Conservation (phyloP, 306 rosid genomes). For the Cicer pinnatifidum region DNA sequence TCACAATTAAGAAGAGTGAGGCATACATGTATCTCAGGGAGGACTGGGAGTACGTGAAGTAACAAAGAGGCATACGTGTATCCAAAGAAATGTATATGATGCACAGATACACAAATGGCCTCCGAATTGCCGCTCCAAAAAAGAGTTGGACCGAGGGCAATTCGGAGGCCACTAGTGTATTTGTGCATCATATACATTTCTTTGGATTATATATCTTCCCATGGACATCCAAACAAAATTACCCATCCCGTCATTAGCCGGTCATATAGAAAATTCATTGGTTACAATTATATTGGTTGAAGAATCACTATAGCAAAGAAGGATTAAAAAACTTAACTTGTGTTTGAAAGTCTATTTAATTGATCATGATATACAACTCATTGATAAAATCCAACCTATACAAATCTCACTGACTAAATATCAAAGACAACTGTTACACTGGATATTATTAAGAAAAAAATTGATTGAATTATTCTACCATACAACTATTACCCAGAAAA, state of each 20-base stretch:
- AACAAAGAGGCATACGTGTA: too few species aligned
- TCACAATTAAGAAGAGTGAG: conserved; percentile 10
- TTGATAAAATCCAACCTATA: conserved; percentile 25
- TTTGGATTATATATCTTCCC: background rate
- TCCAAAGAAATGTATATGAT: too few species aligned
- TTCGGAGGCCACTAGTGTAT: too few species aligned
- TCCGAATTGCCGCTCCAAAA: too few species aligned
- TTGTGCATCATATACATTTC: too few species aligned
- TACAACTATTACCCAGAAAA: background rate
- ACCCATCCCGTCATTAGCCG: background rate
- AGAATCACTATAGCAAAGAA: background rate
- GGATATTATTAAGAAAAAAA: background rate
- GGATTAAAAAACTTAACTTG: background rate
- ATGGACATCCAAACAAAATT: background rate
- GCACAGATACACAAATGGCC: too few species aligned
- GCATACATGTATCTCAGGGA: too few species aligned
- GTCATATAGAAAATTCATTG: background rate
- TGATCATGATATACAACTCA: background rate
- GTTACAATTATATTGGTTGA: background rate
- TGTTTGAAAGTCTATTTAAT: background rate
- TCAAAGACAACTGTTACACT: background rate
- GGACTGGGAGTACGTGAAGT: too few species aligned
- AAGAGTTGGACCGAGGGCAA: too few species aligned
- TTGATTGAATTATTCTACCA: background rate
- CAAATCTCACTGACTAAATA: background rate